Evolutionary conservation across 169 alveolate genomes (phyloP).

Genomic region (Babesia caballi): DNA sequence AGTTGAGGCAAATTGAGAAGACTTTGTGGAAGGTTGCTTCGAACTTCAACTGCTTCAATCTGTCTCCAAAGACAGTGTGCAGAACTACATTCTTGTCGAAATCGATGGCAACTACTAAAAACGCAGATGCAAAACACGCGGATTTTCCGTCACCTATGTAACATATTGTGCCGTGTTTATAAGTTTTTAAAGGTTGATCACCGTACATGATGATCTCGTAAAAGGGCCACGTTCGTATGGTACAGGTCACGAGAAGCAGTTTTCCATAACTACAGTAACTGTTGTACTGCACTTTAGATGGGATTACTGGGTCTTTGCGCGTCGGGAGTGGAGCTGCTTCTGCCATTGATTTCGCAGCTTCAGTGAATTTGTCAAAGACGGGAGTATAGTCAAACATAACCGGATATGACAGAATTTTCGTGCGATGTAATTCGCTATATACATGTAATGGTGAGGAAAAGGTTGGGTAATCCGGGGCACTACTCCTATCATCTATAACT

Average conservation of each 20-base stretch:
- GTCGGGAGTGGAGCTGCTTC: too few species aligned
- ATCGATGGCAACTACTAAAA: conserved; percentile 4
- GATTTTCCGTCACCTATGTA: conserved; percentile 16
- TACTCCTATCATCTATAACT: too few species aligned
- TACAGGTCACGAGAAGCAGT: conserved; percentile 16
- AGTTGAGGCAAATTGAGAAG: conserved; percentile 19
- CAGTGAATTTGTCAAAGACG: too few species aligned
- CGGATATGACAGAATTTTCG: background rate
- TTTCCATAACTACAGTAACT: conserved; percentile 12
- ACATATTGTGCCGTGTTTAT: background rate
- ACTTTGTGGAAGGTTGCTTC: conserved; percentile 11
- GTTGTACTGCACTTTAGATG: conserved; percentile 10
- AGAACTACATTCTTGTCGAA: background rate
- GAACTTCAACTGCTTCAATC: background rate
- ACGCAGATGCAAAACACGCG: conserved; percentile 28
- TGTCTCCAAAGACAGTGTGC: conserved; percentile 22
- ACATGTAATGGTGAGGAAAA: too few species aligned
- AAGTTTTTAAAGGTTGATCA: background rate
- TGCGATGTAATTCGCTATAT: too few species aligned
- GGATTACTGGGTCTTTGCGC: background rate
- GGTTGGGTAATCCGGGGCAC: too few species aligned
- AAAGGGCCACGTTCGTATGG: background rate
- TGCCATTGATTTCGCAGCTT: too few species aligned
- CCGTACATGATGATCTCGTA: conserved; percentile 14
- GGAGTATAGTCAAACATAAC: too few species aligned